Base-by-base conservation (phyloP, 2,329 filamentous ascomycete genomes). In the Dothistroma septosporum region DNA sequence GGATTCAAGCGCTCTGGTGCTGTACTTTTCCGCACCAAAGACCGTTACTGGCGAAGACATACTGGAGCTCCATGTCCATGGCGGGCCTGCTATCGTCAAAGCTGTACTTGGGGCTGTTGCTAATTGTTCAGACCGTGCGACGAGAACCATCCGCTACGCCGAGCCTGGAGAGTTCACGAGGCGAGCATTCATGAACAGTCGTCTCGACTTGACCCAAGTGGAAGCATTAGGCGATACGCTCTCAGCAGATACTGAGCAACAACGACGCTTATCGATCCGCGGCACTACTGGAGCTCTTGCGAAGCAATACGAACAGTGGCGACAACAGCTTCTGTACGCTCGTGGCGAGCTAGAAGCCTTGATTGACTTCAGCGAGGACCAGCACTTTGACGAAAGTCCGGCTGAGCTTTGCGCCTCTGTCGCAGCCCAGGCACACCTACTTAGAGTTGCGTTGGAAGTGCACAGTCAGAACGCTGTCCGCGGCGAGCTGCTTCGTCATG, bases 291-390 rank as follows among this genome's bases (percentile, higher is more conserved):
- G 67, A 33, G 77, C 81, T 0, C 80, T 97, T 12, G 86, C 90
- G 0, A 81, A 82, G 61, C 86, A 86, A 19, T 99, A 99, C 74
- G 92, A 97, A 67, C 70, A 70, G 10, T 99, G 94, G 94, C 86
- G 93, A 28, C 79, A 84, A 64, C 81, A 86, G 65, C 77, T 99
- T 19, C 79, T 97, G 7, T 82, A 88, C 64, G 92, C 92, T 10
- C 85, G 94, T 1, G 94, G 91, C 10, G 92, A 97, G 76, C 82
- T 99, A 44, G 94, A 99, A 76, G 94, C 94, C 0, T 78, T 99
- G 67, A 97, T 99, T 63, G 94, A 99, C 76, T 99, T 99, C 73
- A 89, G 91, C 0, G 94, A 99, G 74, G 94, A 97, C 70, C 93
- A 99, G 76, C 90, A 97, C 77, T 96, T 99, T 70, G 92, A 97